Evolutionary conservation across 2,329 filamentous ascomycete genomes (phyloP).

Genomic region (Biscogniauxia mediterranea): DNA sequence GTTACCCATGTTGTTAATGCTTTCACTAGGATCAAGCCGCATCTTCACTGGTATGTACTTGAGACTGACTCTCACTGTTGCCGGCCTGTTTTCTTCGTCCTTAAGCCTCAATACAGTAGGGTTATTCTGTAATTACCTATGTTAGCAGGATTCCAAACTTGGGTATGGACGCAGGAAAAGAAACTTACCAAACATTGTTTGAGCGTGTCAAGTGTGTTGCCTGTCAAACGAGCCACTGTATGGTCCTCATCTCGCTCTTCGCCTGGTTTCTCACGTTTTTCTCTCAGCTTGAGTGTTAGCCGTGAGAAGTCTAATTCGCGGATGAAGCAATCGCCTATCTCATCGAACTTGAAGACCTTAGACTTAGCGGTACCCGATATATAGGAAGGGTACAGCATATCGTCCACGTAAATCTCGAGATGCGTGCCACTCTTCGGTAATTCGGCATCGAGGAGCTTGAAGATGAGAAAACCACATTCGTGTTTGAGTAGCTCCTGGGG

Average conservation of each 20-base stretch:
- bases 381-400: slow-evolving; percentile 90
- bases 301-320: slow-evolving; percentile 96
- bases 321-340: slow-evolving; percentile 93
- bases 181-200: slow-evolving; percentile 76
- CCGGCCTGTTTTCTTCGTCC: slow-evolving; percentile 71
- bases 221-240: slow-evolving; percentile 77
- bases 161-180: not conserved
- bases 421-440: slow-evolving; percentile 73
- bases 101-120: slow-evolving; percentile 79
- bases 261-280: slow-evolving; percentile 72
- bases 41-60: slow-evolving; percentile 95
- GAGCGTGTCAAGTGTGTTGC: slow-evolving; percentile 81
- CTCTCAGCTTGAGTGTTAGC: slow-evolving; percentile 81
- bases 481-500: slow-evolving; percentile 80
- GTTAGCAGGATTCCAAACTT: slow-evolving; percentile 15
- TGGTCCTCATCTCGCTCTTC: slow-evolving; percentile 67
- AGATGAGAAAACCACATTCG: slow-evolving; percentile 89
- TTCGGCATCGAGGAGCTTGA: slow-evolving; percentile 89
- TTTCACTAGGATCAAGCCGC: slow-evolving; percentile 89
- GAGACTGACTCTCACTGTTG: slow-evolving; percentile 83
- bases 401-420: slow-evolving; percentile 88
- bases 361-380: slow-evolving; percentile 72
- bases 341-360: slow-evolving; percentile 73
- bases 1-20: slow-evolving; percentile 98
- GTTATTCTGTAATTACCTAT: slow-evolving; percentile 70